Evolutionary conservation across 345 rosid genomes (phyloP), one percentile per base, ranked within the genome.

Genomic region (Camelina neglecta): DNA sequence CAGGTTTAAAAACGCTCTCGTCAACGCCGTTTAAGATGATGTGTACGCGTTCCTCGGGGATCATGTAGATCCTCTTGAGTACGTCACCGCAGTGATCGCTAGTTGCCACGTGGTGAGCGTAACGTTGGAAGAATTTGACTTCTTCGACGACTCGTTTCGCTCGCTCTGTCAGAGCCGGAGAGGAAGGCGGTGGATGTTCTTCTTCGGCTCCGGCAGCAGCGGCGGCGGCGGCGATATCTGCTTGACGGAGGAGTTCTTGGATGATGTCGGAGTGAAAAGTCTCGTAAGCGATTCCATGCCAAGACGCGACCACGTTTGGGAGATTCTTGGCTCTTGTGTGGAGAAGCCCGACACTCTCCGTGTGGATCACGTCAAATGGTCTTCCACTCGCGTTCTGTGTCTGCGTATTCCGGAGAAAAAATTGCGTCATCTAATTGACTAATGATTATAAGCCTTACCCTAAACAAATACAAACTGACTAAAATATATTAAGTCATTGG

Each of bases 281-380:
- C 81, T 94, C 97, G 36, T 94, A 92, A 9, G 96, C 97, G 76
- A 94, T 90, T 21, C 97, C 98, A 51, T 90, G 96, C 97, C 98
- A 94, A 65, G 85, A 81, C 11, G 89, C 96, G 9, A 88, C 93
- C 5, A 92, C 71, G 64, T 92, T 94, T 38, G 23, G 74, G 51
- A 94, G 59, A 53, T 86, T 83, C 68, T 85, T 78, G 0, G 98
- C 88, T 70, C 95, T 85, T 11, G 95, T 90, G 79, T 94, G 93
- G 88, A 87, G 75, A 44, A 94, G 92, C 31, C 92, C 94, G 1
- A 89, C 97, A 59, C 97, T 94, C 71, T 92, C 96, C 0, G 95
- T 84, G 82, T 92, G 98, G 73, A 91, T 57, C 68, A 92, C 95
- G 75, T 94, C 95, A 55, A 92, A 94, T 6, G 93, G 93, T 79